Base-by-base conservation (phyloP, 306 rosid species). In the Vachellia pachyceras region DNA sequence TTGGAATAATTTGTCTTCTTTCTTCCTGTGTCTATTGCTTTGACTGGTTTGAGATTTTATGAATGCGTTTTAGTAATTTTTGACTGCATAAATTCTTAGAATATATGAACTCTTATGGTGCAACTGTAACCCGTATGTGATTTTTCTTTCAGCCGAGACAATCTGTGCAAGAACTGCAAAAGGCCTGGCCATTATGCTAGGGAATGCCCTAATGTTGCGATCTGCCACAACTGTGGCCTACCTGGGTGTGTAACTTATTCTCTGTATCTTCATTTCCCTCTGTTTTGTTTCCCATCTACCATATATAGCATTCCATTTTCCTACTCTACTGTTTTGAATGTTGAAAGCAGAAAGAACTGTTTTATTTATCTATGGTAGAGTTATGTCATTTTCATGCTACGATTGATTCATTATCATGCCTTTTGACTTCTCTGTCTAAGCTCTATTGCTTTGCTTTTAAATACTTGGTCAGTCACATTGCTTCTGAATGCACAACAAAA, bases 121-220 rank as follows among this genome's bases (percentile, higher is more conserved):
- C 14, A 3, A 14, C 25, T 18, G 54, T 80, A 60, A 85, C 61
- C 69, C 22, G 65, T 25, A 18, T 78, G 39, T 72, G 69, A 18
- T 78, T 83, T 69, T 85, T 44, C 73, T 84, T 50, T 81, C 92
- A 91, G 99, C 90, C 97, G 97, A 79, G 99, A 95, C 90, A 89
- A 89, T 87, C 89, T 93, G 78, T 95, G 99, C 91, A 95, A 95
- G 92, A 95, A 95, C 85, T 95, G 99, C 90, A 95, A 93, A 89
- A 91, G 98, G 73, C 99, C 99, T 0, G 99, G 99, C 78, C 99
- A 95, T 86, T 95, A 67, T 90, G 99, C 99, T 45, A 87, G 99
- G 78, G 99, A 95, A 77, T 95, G 99, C 82, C 99, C 98, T n/a
- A 93, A 93, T 88, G 99, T 93, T 58, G 99, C 98, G 76, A 86